Evolutionary conservation across 805 yeast genomes (phyloP), one percentile per base, ranked within the genome.

Genomic region (Saturnispora kantuleensis): DNA sequence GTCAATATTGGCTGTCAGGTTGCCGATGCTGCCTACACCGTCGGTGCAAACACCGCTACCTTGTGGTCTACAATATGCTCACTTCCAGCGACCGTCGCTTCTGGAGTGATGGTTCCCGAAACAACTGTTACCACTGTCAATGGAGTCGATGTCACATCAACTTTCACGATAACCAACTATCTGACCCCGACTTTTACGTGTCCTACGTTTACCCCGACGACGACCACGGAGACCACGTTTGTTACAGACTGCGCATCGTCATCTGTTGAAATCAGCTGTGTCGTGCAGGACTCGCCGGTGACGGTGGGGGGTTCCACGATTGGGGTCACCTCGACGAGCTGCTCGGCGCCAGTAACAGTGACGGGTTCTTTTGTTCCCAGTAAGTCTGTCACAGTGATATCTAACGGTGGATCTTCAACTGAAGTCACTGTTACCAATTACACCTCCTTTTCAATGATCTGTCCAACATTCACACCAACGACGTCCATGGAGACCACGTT

Each of bases 31-130:
- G 21, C 17, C 3, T 15, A 30, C 31, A 28, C 49, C 3, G 46
- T 43, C 38, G 46, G 44, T 21, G 42, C 42, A 12, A 31, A n/a
- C 10, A 36, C 39, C 12, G 35, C 34, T 6, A 35, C 47, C n/a
- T n/a, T 39, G 6, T 26, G 32, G 10, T 21, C 45, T 2, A 39
- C 41, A 10, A 29, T 36, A 10, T 40, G 44, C n/a, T 8, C 33
- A 5, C 37, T 26, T 18, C 28, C 42, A 29, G n/a, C 18, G 8
- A 9, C 21, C n/a, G 29, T 15, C 4, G 13, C 46, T 3, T 12
- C 32, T 26, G 13, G 28, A 5, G 37, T 37, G n/a, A 40, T 35
- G 16, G 18, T 38, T 18, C 15, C 16, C n/a, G 42, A 30, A 34
- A 29, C 38, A 9, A 11, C 26, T n/a, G 21, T 26, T 16, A 40